Percentiles rank a stretch among this genome's conserved stretches.
phyloP scores from a whole-genome alignment of 176 grass and related monocot genomes.

The Tillandsia leiboldiana region DNA sequence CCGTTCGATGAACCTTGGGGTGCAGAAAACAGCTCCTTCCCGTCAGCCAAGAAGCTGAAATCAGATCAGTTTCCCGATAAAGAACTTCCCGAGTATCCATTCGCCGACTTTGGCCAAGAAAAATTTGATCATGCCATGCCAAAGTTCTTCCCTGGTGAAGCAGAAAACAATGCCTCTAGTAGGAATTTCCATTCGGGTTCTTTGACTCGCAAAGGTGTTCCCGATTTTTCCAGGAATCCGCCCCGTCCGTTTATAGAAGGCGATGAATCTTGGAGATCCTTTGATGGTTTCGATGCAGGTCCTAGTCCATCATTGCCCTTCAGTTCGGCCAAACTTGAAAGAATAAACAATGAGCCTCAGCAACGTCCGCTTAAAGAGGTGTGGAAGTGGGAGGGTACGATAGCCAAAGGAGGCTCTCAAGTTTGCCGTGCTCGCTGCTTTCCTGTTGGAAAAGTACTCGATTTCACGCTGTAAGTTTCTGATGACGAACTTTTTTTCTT shows the following conservation, averaged over 20 bases:
- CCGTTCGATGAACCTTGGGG: slow-evolving; percentile 44
- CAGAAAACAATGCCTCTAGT: slow-evolving; percentile 27
- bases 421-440: slow-evolving; percentile 91
- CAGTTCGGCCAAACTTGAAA: slow-evolving; percentile 30
- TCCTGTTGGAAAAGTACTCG: slow-evolving; percentile 82
- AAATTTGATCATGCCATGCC: slow-evolving; percentile 28
- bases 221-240: slow-evolving; percentile 37
- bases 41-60: slow-evolving; percentile 48
- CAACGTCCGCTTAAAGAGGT: slow-evolving; percentile 43
- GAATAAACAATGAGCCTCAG: slow-evolving; percentile 36
- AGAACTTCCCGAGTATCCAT: slow-evolving; percentile 86
- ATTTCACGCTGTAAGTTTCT: slow-evolving; percentile 94
- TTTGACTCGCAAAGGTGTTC: slow-evolving; percentile 26
- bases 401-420: slow-evolving; percentile 76
- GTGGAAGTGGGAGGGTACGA: slow-evolving; percentile 92
- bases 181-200: slow-evolving; percentile 17
- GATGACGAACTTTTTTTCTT: neutral
- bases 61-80: slow-evolving; percentile 36
- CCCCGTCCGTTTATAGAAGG: slow-evolving; percentile 29
- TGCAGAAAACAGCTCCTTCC: slow-evolving; percentile 31
- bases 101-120: slow-evolving; percentile 49
- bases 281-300: slow-evolving; percentile 35
- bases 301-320: slow-evolving; percentile 21
- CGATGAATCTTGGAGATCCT: slow-evolving; percentile 32
- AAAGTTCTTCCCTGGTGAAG: slow-evolving; percentile 32